Percentiles rank a stretch among this genome's conserved stretches.
These are phyloP conservation scores for Poteriospumella lacustris DNA, from an alignment of 108 stramenopile species.

Conservation along the genomic window DNA sequence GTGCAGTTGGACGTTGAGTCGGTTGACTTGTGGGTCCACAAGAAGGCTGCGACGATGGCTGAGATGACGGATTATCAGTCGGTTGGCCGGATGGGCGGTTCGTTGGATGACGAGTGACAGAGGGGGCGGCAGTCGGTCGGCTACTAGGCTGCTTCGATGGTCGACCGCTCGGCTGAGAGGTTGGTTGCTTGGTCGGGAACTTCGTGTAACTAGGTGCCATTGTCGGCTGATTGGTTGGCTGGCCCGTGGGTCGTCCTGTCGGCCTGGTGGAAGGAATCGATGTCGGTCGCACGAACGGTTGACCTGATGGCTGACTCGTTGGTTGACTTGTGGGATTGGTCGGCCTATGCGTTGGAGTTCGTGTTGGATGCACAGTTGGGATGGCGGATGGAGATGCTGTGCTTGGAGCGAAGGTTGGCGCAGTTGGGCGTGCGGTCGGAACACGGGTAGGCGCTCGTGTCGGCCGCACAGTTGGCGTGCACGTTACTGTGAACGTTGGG, in stretches of 20 bases:
- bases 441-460: not conserved
- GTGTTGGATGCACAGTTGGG: not conserved
- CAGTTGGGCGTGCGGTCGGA: not conserved
- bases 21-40: constrained; percentile 21
- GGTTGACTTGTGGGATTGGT: not conserved
- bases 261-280: not conserved
- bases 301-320: not conserved
- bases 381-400: not conserved
- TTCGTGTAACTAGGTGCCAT: not conserved
- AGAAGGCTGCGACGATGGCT: not conserved
- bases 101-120: not conserved
- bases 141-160: not conserved
- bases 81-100: not conserved
- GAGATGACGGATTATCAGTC: not conserved
- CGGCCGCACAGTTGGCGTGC: not conserved
- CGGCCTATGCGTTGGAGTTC: too few species aligned
- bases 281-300: not conserved
- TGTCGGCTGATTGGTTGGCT: not conserved
- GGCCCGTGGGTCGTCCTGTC: not conserved
- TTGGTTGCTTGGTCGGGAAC: not conserved
- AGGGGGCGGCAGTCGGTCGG: not conserved
- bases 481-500: too few species aligned
- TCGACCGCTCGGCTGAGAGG: not conserved
- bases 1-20: not conserved
- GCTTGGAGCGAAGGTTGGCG: not conserved